Conservation (phyloP, 257 asterid genomes). For the Primulina eburnea region DNA sequence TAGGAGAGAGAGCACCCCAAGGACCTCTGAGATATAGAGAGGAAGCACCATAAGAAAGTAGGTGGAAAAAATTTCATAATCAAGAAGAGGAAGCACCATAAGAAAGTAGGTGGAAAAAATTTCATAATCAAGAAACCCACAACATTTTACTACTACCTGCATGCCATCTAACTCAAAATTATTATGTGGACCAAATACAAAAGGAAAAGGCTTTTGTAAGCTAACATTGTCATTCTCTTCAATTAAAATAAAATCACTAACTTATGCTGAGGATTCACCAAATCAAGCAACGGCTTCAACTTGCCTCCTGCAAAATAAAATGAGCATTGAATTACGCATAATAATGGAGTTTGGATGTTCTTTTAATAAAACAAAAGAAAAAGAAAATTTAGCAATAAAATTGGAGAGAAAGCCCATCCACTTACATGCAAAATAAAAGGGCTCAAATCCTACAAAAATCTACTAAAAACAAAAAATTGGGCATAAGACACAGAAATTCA, state of each 20-base stretch:
- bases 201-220: conserved; percentile 16
- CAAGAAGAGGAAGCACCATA: conserved; percentile 4
- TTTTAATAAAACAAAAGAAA: not conserved
- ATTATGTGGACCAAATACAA: conserved; percentile 13
- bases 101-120: conserved; percentile 13
- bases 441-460: conserved; percentile 13
- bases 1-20: conserved; percentile 94
- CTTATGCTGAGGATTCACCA: conserved; percentile 97
- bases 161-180: not conserved
- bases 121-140: too few relatives aligned
- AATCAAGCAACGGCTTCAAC: conserved; percentile 68
- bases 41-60: conserved; percentile 21
- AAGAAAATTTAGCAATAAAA: conserved; percentile 4
- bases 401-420: not conserved
- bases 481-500: conserved; percentile 11
- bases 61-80: not conserved
- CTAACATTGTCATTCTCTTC: conserved; percentile 18
- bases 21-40: conserved; percentile 67
- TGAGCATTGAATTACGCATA: conserved; percentile 22
- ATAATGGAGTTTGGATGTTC: conserved; percentile 2
- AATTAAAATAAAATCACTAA: conserved; percentile 45
- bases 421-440: not conserved
- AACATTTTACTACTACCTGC: not conserved
- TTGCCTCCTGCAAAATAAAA: conserved; percentile 53
- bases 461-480: conserved; percentile 9